Conservation (phyloP, 2,329 filamentous ascomycete species). For the Cercospora sp. region DNA sequence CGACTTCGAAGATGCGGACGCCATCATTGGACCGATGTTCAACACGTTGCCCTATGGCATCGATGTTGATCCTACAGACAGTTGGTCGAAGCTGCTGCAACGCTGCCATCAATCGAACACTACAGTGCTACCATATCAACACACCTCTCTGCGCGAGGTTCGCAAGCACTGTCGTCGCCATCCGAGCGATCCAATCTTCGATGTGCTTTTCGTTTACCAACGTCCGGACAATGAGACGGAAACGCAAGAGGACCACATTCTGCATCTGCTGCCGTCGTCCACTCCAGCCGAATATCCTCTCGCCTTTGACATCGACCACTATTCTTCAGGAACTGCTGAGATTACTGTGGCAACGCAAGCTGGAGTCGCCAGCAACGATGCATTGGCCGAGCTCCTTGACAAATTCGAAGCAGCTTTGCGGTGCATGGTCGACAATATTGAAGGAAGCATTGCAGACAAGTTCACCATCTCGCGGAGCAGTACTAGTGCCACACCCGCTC, state of each 20-base stretch:
- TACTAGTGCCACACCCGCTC: conserved; percentile 2
- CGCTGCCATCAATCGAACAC: conserved; percentile 71
- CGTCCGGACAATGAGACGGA: conserved; percentile 33
- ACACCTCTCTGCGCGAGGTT: conserved; percentile 75
- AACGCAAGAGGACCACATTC: conserved; percentile 38
- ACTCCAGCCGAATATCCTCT: conserved; percentile 68
- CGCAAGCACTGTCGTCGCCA: conserved; percentile 71
- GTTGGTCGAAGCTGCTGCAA: conserved; percentile 61
- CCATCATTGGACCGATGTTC: conserved; percentile 78
- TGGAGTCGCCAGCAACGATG: conserved; percentile 35
- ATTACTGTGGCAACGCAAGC: conserved; percentile 62
- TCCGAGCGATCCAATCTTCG: conserved; percentile 64
- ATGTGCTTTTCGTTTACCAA: conserved; percentile 82
- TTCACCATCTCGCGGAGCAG: conserved; percentile 13
- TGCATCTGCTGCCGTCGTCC: conserved; percentile 55
- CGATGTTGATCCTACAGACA: conserved; percentile 46
- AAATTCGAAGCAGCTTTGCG: conserved; percentile 19
- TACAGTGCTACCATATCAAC: conserved; percentile 68
- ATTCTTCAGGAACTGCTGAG: conserved; percentile 49
- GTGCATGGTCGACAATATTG: conserved; percentile 11
- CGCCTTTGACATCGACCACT: conserved; percentile 70
- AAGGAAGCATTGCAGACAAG: conserved; percentile 17
- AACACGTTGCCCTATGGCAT: conserved; percentile 79
- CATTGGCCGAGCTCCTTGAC: conserved; percentile 34
- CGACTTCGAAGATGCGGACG: conserved; percentile 63